Evolutionary conservation across 345 rosid genomes (phyloP), one percentile per base, ranked within the genome.

Genomic region (Stellera chamaejasme): DNA sequence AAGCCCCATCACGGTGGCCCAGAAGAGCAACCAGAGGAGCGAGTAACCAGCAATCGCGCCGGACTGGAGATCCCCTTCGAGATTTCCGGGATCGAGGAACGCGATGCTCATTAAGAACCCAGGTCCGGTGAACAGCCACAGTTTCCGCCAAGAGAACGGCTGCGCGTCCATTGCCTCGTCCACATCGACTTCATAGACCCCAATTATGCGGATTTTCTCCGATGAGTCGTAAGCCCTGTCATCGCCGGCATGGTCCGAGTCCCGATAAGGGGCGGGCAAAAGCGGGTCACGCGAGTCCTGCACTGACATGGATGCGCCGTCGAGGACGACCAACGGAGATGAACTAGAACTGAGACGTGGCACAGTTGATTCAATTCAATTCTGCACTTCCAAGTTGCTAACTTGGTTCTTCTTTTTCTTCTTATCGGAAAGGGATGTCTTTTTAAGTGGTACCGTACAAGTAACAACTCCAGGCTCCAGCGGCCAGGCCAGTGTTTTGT

Each of bases 21-120:
- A 92, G 75, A 92, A 59, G 13, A 92, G 82, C 12, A 92, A 71
- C 98, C 96, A 92, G 0, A 92, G 72, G 26, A 92, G 71, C 23
- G 96, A 88, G 75, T 92, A 92, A 0, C 98, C 98, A 13, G 98
- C 98, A 56, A 92, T 67, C 12, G 98, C 98, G 0, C 96, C 98
- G 4, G 96, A 76, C 69, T 92, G 96, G 25, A 92, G 95, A 79
- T 88, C 95, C 14, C 96, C 98, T 65, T 92, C 98, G 54, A 92
- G 65, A 69, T 92, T 92, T 13, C 98, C 96, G 2, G 96, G 98
- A 74, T 92, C 98, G 11, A 92, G 72, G 58, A 92, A 92, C 10
- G 96, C 98, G 36, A 92, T 92, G 67, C 95, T 85, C 98, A 88
- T 88, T 23, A 88, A 32, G 54, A 92, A 92, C 1, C 98, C 98